Percentiles rank a stretch among this genome's conserved stretches.
Evolutionary conservation across 768 basidiomycete species (phyloP).

Genomic region (Leccinum rimulosum): DNA sequence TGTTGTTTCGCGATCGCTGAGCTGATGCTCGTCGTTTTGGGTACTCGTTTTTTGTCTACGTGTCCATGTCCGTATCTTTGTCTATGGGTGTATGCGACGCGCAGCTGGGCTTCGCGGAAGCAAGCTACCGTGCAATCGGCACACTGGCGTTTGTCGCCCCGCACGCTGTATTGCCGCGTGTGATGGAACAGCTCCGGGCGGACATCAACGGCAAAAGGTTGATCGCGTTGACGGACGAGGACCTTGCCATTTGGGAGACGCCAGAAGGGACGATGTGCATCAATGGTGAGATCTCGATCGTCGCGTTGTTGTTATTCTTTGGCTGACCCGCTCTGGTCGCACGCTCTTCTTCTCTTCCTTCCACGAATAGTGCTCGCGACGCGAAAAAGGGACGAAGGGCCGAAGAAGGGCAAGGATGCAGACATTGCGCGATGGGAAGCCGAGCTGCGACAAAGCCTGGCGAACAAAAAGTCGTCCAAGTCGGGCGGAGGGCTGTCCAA

Average conservation of each 20-base stretch:
- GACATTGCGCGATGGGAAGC: slow-evolving; percentile 95
- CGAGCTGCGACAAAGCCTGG: slow-evolving; percentile 83
- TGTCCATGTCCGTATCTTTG: neutral
- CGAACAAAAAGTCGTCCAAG: slow-evolving; percentile 61
- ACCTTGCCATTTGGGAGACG: slow-evolving; percentile 83
- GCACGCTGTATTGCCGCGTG: slow-evolving; percentile 55
- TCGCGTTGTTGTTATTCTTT: neutral
- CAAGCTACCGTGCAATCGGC: slow-evolving; percentile 69
- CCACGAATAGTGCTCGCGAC: slow-evolving; percentile 55
- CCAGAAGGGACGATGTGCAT: slow-evolving; percentile 78
- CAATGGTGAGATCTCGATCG: slow-evolving; percentile 53
- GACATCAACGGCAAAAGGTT: slow-evolving; percentile 66
- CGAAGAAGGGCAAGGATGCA: slow-evolving; percentile 79
- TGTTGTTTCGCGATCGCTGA: too few species aligned
- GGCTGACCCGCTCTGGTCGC: neutral
- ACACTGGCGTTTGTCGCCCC: slow-evolving; percentile 85
- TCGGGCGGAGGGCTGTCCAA: slow-evolving; percentile 56
- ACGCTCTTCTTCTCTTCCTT: neutral
- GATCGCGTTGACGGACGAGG: slow-evolving; percentile 62
- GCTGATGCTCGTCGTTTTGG: neutral
- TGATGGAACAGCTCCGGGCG: slow-evolving; percentile 61
- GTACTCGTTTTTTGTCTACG: neutral
- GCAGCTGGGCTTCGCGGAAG: slow-evolving; percentile 54
- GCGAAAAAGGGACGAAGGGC: slow-evolving; percentile 49
- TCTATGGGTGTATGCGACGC: neutral